These are phyloP conservation scores for Anaeromyces robustus DNA, from an alignment of 192 early-diverging fungal genomes.

Conservation along the genomic window DNA sequence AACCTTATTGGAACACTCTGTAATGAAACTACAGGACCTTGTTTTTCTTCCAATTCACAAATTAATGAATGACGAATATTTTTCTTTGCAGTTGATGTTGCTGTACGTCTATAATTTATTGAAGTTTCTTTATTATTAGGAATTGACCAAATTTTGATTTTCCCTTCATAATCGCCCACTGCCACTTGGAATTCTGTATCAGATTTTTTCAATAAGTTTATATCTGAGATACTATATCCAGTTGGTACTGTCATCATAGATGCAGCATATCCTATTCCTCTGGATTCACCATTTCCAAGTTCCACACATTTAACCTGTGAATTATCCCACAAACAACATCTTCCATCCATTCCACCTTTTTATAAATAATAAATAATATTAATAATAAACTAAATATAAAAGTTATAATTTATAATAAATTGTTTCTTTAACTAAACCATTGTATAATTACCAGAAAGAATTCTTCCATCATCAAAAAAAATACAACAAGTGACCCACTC, in stretches of 20 bases:
- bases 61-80: background rate
- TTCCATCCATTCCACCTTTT: background rate
- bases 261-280: background rate
- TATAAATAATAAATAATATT: no score
- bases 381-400: no score
- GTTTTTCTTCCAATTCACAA: background rate
- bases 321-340: background rate
- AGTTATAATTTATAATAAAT: no score
- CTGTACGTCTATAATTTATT: background rate
- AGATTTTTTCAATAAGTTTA: background rate
- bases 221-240: background rate
- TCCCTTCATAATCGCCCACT: background rate
- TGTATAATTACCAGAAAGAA: background rate
- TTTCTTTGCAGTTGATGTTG: background rate
- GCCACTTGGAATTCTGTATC: background rate
- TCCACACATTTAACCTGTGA: background rate
- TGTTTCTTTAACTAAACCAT: no score
- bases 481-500: background rate
- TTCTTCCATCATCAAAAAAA: background rate
- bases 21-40: background rate
- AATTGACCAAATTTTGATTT: background rate
- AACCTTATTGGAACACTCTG: background rate
- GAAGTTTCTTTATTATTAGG: background rate
- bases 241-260: background rate
- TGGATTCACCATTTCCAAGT: background rate